Base-by-base conservation (phyloP, 768 basidiomycete genomes). In the Tricholoma hemisulphureum region DNA sequence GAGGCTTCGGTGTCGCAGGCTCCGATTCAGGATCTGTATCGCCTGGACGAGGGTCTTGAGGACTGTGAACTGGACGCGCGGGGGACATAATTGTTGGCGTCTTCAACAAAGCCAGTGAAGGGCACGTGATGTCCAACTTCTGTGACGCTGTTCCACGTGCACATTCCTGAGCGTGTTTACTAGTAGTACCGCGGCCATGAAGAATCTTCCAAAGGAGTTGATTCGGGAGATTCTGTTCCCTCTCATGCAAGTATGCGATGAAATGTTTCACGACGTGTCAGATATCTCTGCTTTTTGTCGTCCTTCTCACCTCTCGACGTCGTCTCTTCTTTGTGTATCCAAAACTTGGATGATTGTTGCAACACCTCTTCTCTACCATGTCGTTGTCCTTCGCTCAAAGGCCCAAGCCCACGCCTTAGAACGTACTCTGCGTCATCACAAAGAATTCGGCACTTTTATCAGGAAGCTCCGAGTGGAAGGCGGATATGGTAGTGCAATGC, bases 1-100 rank as follows among this genome's bases (percentile, higher is more conserved):
- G 71, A 1, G 69, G 71, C 53, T 68, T 71, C n/a, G 77, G 76
- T 2, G 76, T 77, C 48, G 75, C 74, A 18, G 66, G 71, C 24
- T 77, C 79, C 1, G 66, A 69, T 6, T 78, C 77, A 5, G 68
- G 58, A 56, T 79, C 78, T 16, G 73, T 69, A 28, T 77, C 75
- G 54, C 70, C 73, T 24, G 63, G 73, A 52, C 76, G 72, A 41
- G 72, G 65, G 18, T 73, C 62, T 50, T 76, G 66, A 26, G 74
- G 71, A 60, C 69, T 68, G 53, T 72, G 75, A 64, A 70, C 71
- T 71, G 74, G 76, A 67, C 77, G 77, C 67, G 73, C 53, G 34
- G 71, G 68, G 52, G 73, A 63, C 71, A 75, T 70, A 58, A 34
- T 8, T 34, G 14, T 13, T 13, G 32, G 14, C 3, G 74, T 72